Evolutionary conservation across 305 asterid genomes (phyloP).

Genomic region (Solanum hybrid): DNA sequence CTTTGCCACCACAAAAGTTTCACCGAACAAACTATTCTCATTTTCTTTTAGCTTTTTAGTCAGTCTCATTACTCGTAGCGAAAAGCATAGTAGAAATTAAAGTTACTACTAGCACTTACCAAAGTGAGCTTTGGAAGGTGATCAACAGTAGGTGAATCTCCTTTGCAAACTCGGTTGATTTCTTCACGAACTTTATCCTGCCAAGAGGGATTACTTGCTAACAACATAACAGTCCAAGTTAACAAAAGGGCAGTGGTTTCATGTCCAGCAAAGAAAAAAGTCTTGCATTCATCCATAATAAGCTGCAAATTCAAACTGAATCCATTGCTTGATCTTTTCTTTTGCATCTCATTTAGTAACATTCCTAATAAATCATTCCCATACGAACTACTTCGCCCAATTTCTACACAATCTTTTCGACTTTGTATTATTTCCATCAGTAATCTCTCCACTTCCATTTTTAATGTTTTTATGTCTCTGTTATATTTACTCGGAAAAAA

Average conservation of each 20-base stretch:
- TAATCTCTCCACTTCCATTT: slow-evolving; percentile 64
- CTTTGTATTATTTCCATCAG: slow-evolving; percentile 84
- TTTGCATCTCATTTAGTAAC: slow-evolving; percentile 64
- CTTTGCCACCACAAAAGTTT: neutral
- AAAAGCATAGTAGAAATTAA: neutral
- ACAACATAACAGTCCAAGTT: slow-evolving; percentile 72
- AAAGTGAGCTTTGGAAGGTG: slow-evolving; percentile 47
- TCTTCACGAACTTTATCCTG: slow-evolving; percentile 50
- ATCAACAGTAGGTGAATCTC: slow-evolving; percentile 29
- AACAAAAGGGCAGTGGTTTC: slow-evolving; percentile 67
- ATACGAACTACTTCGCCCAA: slow-evolving; percentile 53
- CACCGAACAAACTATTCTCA: neutral
- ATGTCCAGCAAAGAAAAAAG: slow-evolving; percentile 78
- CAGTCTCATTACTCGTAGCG: neutral
- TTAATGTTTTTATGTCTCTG: slow-evolving; percentile 64
- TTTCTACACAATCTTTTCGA: slow-evolving; percentile 54
- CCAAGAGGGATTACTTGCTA: slow-evolving; percentile 56
- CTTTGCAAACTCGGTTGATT: slow-evolving; percentile 34
- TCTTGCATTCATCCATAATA: slow-evolving; percentile 77
- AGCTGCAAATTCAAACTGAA: slow-evolving; percentile 49
- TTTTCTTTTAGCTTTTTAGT: neutral
- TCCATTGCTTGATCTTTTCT: slow-evolving; percentile 23
- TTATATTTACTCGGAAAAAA: slow-evolving; percentile 83
- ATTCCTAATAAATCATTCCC: slow-evolving; percentile 83
- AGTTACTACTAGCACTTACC: neutral